A percentile compares a stretch with the other conserved stretches of the same genome.
Evolutionary conservation across 306 rosid genomes (phyloP).

Genomic region (Pueraria montana): DNA sequence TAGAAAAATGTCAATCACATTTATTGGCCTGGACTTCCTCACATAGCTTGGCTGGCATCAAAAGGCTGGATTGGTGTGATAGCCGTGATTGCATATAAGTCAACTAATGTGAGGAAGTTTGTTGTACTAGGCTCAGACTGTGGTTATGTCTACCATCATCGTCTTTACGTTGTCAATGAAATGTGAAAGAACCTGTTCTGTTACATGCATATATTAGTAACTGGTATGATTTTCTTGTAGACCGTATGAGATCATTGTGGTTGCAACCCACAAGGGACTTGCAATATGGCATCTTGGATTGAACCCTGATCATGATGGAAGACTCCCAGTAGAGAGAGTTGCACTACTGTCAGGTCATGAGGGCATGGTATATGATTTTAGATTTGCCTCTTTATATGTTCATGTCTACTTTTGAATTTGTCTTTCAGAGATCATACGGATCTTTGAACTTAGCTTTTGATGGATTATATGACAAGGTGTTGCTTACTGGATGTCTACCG

Average conservation of each 20-base stretch:
- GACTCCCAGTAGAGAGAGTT: conserved; percentile 78
- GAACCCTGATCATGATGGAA: conserved; percentile 77
- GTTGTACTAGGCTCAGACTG: conserved; percentile 21
- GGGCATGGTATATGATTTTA: conserved; percentile 68
- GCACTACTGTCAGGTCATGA: conserved; percentile 76
- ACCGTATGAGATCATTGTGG: conserved; percentile 82
- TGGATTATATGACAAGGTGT: conserved; percentile 6
- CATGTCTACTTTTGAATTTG: background rate
- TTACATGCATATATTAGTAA: background rate
- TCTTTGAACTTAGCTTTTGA: conserved; percentile 29
- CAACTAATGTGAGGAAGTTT: conserved; percentile 24
- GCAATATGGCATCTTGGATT: conserved; percentile 89
- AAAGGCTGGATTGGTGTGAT: conserved; percentile 30
- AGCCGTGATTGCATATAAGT: conserved; percentile 17
- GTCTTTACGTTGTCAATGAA: conserved; percentile 37
- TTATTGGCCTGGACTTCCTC: conserved; percentile 11
- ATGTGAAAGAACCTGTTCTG: background rate
- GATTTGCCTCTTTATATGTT: conserved; percentile 27
- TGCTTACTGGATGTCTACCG: background rate
- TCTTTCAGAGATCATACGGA: conserved; percentile 38
- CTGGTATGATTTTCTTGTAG: conserved; percentile 55
- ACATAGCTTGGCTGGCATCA: conserved; percentile 2
- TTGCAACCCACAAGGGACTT: conserved; percentile 80
- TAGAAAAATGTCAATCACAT: conserved; percentile 21
- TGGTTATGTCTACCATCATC: conserved; percentile 4